A percentile compares a stretch with the other conserved stretches of the same genome.
These are phyloP conservation scores for Penicillium mononematosum DNA, from an alignment of 495 filamentous ascomycete species.

Conservation along the genomic window DNA sequence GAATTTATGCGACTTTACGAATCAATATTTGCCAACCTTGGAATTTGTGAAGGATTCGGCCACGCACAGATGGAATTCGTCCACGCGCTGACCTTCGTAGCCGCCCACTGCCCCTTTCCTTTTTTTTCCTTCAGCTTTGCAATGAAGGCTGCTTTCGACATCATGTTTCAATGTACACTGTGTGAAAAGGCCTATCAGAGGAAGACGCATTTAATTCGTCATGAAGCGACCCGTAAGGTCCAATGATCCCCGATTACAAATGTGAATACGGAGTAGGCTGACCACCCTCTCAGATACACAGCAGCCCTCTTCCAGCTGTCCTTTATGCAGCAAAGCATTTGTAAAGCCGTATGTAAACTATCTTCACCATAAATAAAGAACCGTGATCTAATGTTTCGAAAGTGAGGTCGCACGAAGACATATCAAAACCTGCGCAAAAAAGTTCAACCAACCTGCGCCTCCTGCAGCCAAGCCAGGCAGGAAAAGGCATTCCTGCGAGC, in stretches of 20 bases:
- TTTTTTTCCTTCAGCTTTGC: not conserved
- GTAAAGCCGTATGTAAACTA: slow-evolving; percentile 28
- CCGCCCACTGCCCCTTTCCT: not conserved
- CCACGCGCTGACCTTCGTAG: not conserved
- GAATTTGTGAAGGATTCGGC: not conserved
- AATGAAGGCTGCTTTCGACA: not conserved
- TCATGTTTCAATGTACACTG: slow-evolving; percentile 36
- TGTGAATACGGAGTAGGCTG: slow-evolving; percentile 7
- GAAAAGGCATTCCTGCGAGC: slow-evolving; percentile 37
- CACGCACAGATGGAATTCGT: not conserved
- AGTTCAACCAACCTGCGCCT: slow-evolving; percentile 33
- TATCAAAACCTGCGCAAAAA: slow-evolving; percentile 37
- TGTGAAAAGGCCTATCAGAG: slow-evolving; percentile 36
- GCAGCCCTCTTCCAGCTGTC: slow-evolving; percentile 31
- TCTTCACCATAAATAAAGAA: not conserved
- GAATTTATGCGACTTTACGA: not conserved
- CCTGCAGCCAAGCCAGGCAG: slow-evolving; percentile 35
- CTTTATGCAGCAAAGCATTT: slow-evolving; percentile 40
- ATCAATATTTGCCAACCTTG: not conserved
- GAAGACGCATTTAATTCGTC: slow-evolving; percentile 34
- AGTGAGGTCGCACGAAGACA: slow-evolving; percentile 41
- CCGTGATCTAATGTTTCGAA: not conserved
- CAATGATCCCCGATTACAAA: not conserved
- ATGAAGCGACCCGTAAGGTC: slow-evolving; percentile 33
- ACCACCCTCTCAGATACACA: slow-evolving; percentile 28